Evolutionary conservation across 768 basidiomycete genomes (phyloP).

Genomic region (Mycena epipterygia): DNA sequence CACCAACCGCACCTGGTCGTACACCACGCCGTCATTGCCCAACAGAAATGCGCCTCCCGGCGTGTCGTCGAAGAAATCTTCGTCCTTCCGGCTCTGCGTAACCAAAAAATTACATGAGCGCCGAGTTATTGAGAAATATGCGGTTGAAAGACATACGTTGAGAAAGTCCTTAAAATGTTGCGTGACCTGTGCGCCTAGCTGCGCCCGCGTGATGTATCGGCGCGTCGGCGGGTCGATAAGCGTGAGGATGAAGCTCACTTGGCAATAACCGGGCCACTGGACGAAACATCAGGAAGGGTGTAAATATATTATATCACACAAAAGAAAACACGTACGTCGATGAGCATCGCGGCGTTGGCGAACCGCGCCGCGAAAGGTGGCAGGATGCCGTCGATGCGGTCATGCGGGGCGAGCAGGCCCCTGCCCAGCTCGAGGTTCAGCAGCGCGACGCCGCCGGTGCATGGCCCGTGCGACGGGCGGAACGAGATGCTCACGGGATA

Average conservation of each 20-base stretch:
- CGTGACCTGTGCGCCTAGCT: slow-evolving; percentile 26
- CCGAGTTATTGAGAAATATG: not conserved
- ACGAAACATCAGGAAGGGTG: not conserved
- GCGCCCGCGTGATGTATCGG: slow-evolving; percentile 24
- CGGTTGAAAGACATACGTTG: slow-evolving; percentile 1
- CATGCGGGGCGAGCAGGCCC: slow-evolving; percentile 1
- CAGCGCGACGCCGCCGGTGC: slow-evolving; percentile 29
- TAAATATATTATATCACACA: not conserved
- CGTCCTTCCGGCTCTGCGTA: slow-evolving; percentile 10
- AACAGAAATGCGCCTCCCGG: slow-evolving; percentile 4
- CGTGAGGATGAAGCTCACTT: slow-evolving; percentile 20
- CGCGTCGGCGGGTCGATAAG: slow-evolving; percentile 27
- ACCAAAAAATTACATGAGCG: not conserved
- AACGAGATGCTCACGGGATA: slow-evolving; percentile 28
- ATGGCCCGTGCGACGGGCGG: slow-evolving; percentile 25
- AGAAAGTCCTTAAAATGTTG: slow-evolving; percentile 31
- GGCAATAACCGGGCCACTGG: slow-evolving; percentile 35
- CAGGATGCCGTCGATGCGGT: not conserved
- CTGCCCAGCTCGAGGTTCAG: slow-evolving; percentile 29
- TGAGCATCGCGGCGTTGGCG: slow-evolving; percentile 2
- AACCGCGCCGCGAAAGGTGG: slow-evolving; percentile 3
- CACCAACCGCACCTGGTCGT: slow-evolving; percentile 29
- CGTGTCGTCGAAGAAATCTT: not conserved
- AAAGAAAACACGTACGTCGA: slow-evolving; percentile 9
- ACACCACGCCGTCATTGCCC: slow-evolving; percentile 24